phyloP scores from a whole-genome alignment of 805 yeast genomes.

The Candida michaelii region DNA sequence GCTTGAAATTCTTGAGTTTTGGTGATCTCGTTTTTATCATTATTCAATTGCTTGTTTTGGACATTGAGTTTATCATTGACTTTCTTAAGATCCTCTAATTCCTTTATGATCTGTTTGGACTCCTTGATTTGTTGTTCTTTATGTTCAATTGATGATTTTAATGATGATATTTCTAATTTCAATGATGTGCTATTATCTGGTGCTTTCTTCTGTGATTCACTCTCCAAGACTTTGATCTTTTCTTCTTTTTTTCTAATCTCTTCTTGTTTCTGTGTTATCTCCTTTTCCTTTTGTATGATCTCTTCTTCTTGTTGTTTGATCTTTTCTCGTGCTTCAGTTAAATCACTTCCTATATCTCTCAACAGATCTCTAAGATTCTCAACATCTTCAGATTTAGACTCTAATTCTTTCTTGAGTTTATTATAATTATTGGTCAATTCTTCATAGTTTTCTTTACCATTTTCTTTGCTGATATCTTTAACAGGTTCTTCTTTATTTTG shows the following conservation, averaged over 20 bases:
- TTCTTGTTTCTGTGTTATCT: constrained; percentile 4
- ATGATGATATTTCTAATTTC: constrained; percentile 49
- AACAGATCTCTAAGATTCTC: constrained; percentile 75
- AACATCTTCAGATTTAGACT: constrained; percentile 57
- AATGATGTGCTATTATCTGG: constrained; percentile 42
- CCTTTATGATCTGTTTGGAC: constrained; percentile 39
- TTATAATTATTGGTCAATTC: constrained; percentile 19
- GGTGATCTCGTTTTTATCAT: constrained; percentile 40
- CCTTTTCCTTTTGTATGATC: constrained; percentile 2
- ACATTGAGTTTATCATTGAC: constrained; percentile 24
- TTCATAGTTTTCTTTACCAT: constrained; percentile 5
- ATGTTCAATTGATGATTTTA: constrained; percentile 43
- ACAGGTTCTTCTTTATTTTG: constrained; percentile 13
- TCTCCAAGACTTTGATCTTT: constrained; percentile 12
- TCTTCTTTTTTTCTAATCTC: constrained; percentile 24
- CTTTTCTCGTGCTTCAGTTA: constrained; percentile 67
- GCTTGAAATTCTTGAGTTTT: constrained; percentile 42
- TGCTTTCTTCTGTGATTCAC: constrained; percentile 23
- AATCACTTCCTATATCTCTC: constrained; percentile 71
- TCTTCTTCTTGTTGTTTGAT: constrained; percentile 35
- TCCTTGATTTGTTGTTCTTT: constrained; percentile 45
- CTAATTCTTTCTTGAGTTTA: constrained; percentile 28
- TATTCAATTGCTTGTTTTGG: constrained; percentile 32
- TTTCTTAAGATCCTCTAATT: constrained; percentile 37
- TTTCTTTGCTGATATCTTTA: background rate